Evolutionary conservation across 805 yeast species (phyloP).

Genomic region (Kuraishia ogatae): DNA sequence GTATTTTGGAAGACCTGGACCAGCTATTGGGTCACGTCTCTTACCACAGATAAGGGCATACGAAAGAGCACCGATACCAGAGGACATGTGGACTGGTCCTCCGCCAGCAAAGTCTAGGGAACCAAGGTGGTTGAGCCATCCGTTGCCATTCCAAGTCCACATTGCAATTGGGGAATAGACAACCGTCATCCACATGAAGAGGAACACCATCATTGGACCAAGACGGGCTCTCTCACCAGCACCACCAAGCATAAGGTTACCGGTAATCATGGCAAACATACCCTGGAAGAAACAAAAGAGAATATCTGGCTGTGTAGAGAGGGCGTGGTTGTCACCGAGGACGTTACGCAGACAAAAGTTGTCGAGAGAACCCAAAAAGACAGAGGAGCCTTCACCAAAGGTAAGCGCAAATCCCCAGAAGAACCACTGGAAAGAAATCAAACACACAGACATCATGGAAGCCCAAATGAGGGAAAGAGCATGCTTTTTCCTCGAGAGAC

Average conservation of each 20-base stretch:
- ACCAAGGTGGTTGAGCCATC: conserved; percentile 83
- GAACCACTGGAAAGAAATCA: conserved; percentile 92
- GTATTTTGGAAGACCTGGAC: conserved; percentile 71
- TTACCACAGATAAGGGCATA: conserved; percentile 89
- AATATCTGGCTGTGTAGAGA: conserved; percentile 75
- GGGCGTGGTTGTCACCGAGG: conserved; percentile 71
- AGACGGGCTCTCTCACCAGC: conserved; percentile 96
- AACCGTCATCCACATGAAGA: conserved; percentile 89
- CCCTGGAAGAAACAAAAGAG: conserved; percentile 90
- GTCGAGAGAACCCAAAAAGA: conserved; percentile 72
- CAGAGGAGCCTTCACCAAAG: conserved; percentile 45
- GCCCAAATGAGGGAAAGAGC: conserved; percentile 95
- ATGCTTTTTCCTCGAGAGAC: conserved; percentile 89
- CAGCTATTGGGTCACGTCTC: conserved; percentile 75
- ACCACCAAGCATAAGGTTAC: conserved; percentile 93
- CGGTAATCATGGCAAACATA: conserved; percentile 93
- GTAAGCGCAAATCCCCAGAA: conserved; percentile 96
- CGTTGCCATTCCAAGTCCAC: conserved; percentile 95
- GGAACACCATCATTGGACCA: conserved; percentile 92
- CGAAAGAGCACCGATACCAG: conserved; percentile 92
- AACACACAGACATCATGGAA: conserved; percentile 77
- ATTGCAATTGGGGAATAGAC: conserved; percentile 95
- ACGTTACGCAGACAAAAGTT: conserved; percentile 77
- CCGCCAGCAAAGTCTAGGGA: conserved; percentile 97
- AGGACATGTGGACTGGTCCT: conserved; percentile 93